phyloP scores from a whole-genome alignment of 139 green algal species.

The Coelastrella sp. region DNA sequence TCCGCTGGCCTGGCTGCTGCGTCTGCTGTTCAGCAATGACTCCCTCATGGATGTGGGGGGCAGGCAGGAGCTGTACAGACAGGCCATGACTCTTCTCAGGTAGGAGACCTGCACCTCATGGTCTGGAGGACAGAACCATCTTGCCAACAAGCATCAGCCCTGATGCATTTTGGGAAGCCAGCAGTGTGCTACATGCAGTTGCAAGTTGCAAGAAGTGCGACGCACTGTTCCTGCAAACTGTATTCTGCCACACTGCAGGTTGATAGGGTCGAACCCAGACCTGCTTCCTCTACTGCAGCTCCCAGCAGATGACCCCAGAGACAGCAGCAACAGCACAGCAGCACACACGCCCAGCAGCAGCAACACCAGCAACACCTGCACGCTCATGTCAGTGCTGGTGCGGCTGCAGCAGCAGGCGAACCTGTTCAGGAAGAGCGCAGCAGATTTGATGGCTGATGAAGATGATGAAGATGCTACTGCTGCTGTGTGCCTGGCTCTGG shows the following conservation, averaged over 20 bases:
- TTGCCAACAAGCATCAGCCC: no score
- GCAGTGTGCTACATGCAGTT: not conserved
- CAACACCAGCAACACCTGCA: not conserved
- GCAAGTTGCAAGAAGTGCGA: not conserved
- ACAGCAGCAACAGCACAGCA: slow-evolving; percentile 3
- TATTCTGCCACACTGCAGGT: not conserved
- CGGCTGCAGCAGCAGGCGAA: slow-evolving; percentile 2
- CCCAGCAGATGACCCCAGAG: slow-evolving; percentile 27
- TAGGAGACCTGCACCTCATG: not conserved
- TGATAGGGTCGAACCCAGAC: slow-evolving; percentile 6
- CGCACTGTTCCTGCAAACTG: not conserved
- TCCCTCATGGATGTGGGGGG: slow-evolving; percentile 5
- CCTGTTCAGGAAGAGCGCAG: slow-evolving; percentile 14
- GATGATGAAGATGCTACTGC: slow-evolving; percentile 15
- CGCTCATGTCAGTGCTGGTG: slow-evolving; percentile 21
- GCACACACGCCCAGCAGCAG: not conserved
- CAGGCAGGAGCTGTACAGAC: slow-evolving; percentile 19
- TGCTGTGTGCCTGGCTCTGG: slow-evolving; percentile 23
- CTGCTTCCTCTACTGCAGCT: slow-evolving; percentile 37
- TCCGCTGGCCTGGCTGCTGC: slow-evolving; percentile 33
- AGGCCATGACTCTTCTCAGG: slow-evolving; percentile 21
- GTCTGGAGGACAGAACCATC: not conserved
- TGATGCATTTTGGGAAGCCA: not conserved
- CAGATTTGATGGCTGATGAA: slow-evolving; percentile 25
- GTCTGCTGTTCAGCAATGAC: slow-evolving; percentile 42